These are phyloP conservation scores for Yamadazyma membranifaciens DNA, from an alignment of 1,139 yeast genomes.

Conservation along the genomic window DNA sequence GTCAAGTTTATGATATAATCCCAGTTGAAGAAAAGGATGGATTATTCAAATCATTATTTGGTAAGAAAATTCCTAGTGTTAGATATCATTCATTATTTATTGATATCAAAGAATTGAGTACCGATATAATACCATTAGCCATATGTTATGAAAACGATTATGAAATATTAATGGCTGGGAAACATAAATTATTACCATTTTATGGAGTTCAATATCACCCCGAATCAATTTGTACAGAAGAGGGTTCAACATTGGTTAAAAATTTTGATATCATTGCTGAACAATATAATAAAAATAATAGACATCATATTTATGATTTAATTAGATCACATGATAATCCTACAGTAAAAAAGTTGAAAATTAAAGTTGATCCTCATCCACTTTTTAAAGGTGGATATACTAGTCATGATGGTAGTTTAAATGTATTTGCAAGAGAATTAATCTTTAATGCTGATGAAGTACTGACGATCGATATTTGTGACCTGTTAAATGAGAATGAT, in stretches of 20 bases:
- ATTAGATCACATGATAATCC: not conserved
- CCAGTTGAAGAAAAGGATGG: conserved; percentile 25
- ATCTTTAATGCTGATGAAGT: conserved; percentile 12
- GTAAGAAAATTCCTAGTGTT: conserved; percentile 48
- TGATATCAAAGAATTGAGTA: conserved; percentile 19
- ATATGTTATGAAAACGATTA: conserved; percentile 35
- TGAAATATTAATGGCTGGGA: conserved; percentile 64
- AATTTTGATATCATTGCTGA: conserved; percentile 64
- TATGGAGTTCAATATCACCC: conserved; percentile 98
- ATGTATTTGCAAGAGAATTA: conserved; percentile 10
- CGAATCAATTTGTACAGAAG: conserved; percentile 81
- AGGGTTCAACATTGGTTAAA: conserved; percentile 56
- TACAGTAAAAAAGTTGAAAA: conserved; percentile 1
- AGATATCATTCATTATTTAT: conserved; percentile 88
- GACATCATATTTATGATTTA: conserved; percentile 11
- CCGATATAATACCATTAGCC: conserved; percentile 55
- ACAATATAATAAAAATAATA: conserved; percentile 26
- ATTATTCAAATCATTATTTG: conserved; percentile 42
- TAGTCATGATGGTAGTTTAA: conserved; percentile 3
- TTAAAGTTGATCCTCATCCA: conserved; percentile 10
- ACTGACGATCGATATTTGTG: conserved; percentile 50
- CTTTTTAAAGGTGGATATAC: conserved; percentile 9
- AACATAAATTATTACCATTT: conserved; percentile 61
- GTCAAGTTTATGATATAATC: conserved; percentile 65
- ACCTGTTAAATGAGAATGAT: conserved; percentile 23